phyloP scores from a whole-genome alignment of 345 rosid genomes.

The Hypericum androsaemum region DNA sequence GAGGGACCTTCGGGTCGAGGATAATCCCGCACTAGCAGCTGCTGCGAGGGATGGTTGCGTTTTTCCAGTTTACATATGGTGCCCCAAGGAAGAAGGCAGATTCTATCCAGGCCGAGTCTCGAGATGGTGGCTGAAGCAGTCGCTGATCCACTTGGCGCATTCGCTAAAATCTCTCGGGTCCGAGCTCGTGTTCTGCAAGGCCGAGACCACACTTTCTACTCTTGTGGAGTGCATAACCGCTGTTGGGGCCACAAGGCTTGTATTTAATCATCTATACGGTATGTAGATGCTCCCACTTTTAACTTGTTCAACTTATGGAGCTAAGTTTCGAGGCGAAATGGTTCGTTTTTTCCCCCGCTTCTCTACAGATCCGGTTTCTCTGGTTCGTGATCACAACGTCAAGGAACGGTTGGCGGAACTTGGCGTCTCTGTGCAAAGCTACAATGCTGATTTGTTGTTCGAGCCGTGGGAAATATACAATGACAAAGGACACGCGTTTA shows the following conservation, averaged over 20 bases:
- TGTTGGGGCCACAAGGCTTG: conserved; percentile 60
- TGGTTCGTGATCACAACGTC: conserved; percentile 69
- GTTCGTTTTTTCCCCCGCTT: neutral
- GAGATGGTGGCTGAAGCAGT: conserved; percentile 96
- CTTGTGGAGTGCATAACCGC: conserved; percentile 58
- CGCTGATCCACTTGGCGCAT: conserved; percentile 51
- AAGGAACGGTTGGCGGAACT: conserved; percentile 61
- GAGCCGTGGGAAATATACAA: conserved; percentile 90
- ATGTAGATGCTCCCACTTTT: conserved; percentile 6
- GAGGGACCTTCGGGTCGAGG: conserved; percentile 91
- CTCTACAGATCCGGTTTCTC: conserved; percentile 65
- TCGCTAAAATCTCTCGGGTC: conserved; percentile 74
- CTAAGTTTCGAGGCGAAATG: neutral
- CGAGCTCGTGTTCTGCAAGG: conserved; percentile 54
- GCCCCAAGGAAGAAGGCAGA: conserved; percentile 84
- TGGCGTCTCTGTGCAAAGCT: conserved; percentile 83
- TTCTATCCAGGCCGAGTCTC: conserved; percentile 91
- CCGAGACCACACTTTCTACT: conserved; percentile 52
- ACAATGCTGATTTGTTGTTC: conserved; percentile 73
- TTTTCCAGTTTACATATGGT: conserved; percentile 81
- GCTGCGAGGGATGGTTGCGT: conserved; percentile 74
- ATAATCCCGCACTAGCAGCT: conserved; percentile 91
- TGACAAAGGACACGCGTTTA: conserved; percentile 58
- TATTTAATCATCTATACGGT: conserved; percentile 89
- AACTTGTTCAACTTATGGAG: neutral